phyloP scores from a whole-genome alignment of 208 protist genomes.

The Trichomonas vaginalis region DNA sequence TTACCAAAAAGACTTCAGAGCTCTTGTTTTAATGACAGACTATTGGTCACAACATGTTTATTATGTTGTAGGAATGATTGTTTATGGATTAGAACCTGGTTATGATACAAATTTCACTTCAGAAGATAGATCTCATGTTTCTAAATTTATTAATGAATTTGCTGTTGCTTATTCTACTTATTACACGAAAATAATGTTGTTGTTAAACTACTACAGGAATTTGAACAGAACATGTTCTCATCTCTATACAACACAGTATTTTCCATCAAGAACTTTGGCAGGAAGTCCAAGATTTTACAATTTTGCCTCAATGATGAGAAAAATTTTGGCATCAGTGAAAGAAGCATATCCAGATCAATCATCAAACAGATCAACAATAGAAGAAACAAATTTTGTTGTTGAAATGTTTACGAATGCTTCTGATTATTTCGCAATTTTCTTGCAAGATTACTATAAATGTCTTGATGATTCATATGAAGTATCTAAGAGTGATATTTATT shows the following conservation, averaged over 20 bases:
- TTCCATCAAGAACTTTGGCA: background rate
- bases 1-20: too few relatives aligned
- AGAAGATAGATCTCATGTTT: background rate
- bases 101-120: background rate
- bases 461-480: too few relatives aligned
- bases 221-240: background rate
- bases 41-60: background rate
- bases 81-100: background rate
- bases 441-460: too few relatives aligned
- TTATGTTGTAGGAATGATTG: background rate
- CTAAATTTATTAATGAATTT: background rate
- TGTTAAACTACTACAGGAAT: background rate
- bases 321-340: background rate
- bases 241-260: background rate
- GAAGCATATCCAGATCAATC: background rate
- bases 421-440: too few relatives aligned
- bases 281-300: background rate
- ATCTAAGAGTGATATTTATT: too few relatives aligned
- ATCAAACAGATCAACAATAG: too few relatives aligned
- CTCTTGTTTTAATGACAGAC: background rate
- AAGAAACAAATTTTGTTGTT: too few relatives aligned
- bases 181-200: background rate
- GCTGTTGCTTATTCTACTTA: background rate
- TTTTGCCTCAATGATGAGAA: background rate
- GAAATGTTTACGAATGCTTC: too few relatives aligned